Conservation (phyloP, 257 asterid genomes). For the Solanum chiquidenum region DNA sequence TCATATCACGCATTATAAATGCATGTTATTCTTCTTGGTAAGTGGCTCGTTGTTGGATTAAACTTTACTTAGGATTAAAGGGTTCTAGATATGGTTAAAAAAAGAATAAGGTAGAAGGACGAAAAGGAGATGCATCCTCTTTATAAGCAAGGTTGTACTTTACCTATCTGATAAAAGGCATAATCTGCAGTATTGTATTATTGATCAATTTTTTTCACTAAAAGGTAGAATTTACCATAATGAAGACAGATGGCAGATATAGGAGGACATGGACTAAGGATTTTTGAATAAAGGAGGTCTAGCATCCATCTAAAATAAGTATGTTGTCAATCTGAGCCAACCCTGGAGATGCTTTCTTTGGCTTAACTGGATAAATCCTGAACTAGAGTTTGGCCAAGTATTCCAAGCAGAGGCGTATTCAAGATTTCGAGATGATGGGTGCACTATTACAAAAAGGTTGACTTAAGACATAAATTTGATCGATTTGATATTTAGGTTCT, state of each 20-base stretch:
- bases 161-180: not conserved
- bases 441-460: too few species aligned
- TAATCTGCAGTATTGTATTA: not conserved
- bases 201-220: not conserved
- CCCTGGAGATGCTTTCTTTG: not conserved
- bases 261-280: not conserved
- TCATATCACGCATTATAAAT: not conserved
- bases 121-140: not conserved
- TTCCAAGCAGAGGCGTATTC: not conserved
- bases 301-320: not conserved
- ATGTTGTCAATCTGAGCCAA: not conserved
- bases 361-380: not conserved
- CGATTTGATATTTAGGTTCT: too few species aligned
- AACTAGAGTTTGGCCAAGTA: not conserved
- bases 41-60: not conserved
- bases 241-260: not conserved
- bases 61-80: not conserved
- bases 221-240: not conserved
- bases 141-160: not conserved
- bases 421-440: too few species aligned
- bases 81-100: not conserved
- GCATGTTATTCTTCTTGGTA: not conserved
- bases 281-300: not conserved
- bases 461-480: too few species aligned
- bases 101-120: not conserved